These are phyloP conservation scores for Globisporangium lucens DNA, from an alignment of 352 stramenopile species.

Conservation along the genomic window DNA sequence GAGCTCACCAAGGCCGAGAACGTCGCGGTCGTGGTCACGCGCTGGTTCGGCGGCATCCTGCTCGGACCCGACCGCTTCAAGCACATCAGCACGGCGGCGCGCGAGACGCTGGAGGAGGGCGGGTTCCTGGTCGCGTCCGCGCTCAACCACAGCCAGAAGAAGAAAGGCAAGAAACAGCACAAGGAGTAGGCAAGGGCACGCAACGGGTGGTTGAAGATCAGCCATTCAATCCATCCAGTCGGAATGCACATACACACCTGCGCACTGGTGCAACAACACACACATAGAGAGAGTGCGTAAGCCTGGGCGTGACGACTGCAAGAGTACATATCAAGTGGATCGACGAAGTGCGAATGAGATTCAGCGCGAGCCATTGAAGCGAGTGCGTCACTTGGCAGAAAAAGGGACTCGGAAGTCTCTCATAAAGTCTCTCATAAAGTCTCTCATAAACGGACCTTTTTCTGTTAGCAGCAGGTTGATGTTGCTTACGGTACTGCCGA, in stretches of 20 bases:
- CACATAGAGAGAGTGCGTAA: background rate
- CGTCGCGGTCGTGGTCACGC: slow-evolving; percentile 78
- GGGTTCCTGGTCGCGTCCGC: slow-evolving; percentile 41
- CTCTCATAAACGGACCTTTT: slow-evolving; percentile 5
- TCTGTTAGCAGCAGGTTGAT: background rate
- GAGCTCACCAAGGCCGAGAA: slow-evolving; percentile 80
- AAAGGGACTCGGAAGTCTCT: slow-evolving; percentile 15
- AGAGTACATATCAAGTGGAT: background rate
- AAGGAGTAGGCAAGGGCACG: background rate
- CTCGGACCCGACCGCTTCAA: slow-evolving; percentile 86
- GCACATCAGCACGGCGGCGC: slow-evolving; percentile 74
- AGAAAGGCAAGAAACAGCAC: slow-evolving; percentile 46
- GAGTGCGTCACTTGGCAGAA: slow-evolving; percentile 7
- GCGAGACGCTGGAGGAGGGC: slow-evolving; percentile 71
- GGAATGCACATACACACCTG: background rate
- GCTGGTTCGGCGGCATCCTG: slow-evolving; percentile 83
- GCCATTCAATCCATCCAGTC: background rate
- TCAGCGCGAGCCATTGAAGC: slow-evolving; percentile 1
- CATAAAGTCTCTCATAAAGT: slow-evolving; percentile 14
- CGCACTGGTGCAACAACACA: background rate
- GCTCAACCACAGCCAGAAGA: slow-evolving; percentile 35
- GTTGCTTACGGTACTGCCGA: slow-evolving; percentile 3
- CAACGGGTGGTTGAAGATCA: background rate
- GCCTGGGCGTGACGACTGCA: background rate
- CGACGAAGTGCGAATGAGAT: background rate